Conservation (phyloP, 2,329 filamentous ascomycete species). For the Paecilomyces dactylethromorphus region DNA sequence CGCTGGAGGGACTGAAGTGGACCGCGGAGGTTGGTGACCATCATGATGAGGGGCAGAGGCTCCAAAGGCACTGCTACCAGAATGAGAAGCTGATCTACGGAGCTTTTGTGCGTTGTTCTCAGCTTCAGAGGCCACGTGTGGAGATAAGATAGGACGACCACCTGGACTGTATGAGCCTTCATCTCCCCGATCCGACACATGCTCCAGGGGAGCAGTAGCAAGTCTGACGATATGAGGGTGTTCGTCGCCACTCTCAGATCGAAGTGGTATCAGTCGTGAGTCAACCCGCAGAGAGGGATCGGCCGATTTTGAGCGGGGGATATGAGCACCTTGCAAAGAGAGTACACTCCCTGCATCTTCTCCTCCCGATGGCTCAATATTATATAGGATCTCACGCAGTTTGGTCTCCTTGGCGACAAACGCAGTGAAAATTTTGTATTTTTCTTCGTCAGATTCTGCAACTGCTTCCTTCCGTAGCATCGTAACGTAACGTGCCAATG, state of each 20-base stretch:
- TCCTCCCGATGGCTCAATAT: slow-evolving; percentile 30
- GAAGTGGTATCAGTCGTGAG: slow-evolving; percentile 28
- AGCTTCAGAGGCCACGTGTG: slow-evolving; percentile 6
- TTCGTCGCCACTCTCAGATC: slow-evolving; percentile 14
- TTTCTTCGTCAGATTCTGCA: slow-evolving; percentile 43
- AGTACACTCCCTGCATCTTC: slow-evolving; percentile 3
- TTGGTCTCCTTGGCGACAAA: slow-evolving; percentile 45
- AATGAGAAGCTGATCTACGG: slow-evolving; percentile 21
- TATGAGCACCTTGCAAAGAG: neutral
- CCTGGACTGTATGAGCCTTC: slow-evolving; percentile 46
- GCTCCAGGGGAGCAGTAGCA: neutral
- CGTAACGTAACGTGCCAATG: slow-evolving; percentile 47
- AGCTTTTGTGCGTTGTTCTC: slow-evolving; percentile 8
- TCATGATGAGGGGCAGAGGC: neutral
- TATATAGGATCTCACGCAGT: slow-evolving; percentile 43
- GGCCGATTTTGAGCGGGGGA: neutral
- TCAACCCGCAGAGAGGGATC: slow-evolving; percentile 13
- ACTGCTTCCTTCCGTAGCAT: slow-evolving; percentile 50
- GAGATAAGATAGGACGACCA: slow-evolving; percentile 42
- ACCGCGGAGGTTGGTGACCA: slow-evolving; percentile 8
- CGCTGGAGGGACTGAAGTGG: slow-evolving; percentile 19
- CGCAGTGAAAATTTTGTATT: slow-evolving; percentile 47
- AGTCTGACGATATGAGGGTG: slow-evolving; percentile 2
- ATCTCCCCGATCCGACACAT: slow-evolving; percentile 12
- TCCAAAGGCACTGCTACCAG: slow-evolving; percentile 6